These are phyloP conservation scores for Trichaptum fuscoviolaceum DNA, from an alignment of 768 basidiomycete genomes.

Conservation along the genomic window DNA sequence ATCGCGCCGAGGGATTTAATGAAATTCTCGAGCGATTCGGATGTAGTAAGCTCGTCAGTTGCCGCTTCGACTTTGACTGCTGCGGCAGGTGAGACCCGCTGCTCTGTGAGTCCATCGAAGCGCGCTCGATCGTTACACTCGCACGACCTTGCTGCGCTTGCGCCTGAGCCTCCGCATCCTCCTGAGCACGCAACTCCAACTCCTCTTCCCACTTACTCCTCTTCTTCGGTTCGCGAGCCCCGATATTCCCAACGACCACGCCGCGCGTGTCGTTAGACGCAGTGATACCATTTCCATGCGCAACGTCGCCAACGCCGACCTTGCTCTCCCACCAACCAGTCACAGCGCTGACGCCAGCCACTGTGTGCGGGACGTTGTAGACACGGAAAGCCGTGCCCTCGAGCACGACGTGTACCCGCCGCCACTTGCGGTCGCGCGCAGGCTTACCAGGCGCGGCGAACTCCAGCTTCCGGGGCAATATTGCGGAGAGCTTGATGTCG, in stretches of 20 bases:
- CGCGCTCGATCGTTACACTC: neutral
- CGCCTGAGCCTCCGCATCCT: neutral
- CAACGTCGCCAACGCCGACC: constrained; percentile 67
- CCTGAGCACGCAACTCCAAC: neutral
- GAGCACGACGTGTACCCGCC: constrained; percentile 78
- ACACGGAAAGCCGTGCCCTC: constrained; percentile 89
- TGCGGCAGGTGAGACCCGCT: neutral
- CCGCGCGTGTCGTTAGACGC: constrained; percentile 18
- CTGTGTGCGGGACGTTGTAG: constrained; percentile 47
- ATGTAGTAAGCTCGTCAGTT: neutral
- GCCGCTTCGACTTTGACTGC: neutral
- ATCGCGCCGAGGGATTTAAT: neutral
- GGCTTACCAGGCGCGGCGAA: constrained; percentile 81
- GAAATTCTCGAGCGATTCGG: neutral
- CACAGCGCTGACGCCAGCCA: constrained; percentile 44
- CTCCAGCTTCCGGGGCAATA: constrained; percentile 91
- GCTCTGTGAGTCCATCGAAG: neutral
- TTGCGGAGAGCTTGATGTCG: constrained; percentile 69
- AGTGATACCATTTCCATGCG: constrained; percentile 11
- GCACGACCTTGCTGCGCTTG: neutral
- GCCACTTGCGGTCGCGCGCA: constrained; percentile 89
- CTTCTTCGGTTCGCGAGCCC: neutral
- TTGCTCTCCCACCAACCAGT: constrained; percentile 77
- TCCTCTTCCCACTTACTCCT: constrained; percentile 4
- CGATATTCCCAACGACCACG: constrained; percentile 21